Percentiles rank a stretch among this genome's conserved stretches.
Evolutionary conservation across 129 eudicot species (phyloP).

Genomic region (Arctium lappa): DNA sequence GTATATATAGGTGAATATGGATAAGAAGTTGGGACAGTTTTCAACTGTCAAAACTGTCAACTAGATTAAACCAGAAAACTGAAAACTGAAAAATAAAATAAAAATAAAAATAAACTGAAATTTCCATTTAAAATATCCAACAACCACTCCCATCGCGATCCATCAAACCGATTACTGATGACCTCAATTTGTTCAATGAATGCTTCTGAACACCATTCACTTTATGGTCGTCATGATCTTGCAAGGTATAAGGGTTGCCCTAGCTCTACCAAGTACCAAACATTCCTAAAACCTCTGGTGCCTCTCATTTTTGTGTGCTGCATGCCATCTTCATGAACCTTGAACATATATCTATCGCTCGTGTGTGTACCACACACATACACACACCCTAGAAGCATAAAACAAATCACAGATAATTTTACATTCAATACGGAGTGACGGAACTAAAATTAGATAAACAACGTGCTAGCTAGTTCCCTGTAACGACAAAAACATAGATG

Average conservation of each 20-base stretch:
- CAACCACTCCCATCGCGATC: neutral
- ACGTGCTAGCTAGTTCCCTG: neutral
- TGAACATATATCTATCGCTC: too few relatives aligned
- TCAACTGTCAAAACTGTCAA: too few relatives aligned
- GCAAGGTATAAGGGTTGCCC: neutral
- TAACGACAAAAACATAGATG: neutral
- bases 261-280: neutral
- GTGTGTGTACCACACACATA: neutral
- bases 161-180: neutral
- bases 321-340: neutral
- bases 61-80: too few relatives aligned
- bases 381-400: neutral
- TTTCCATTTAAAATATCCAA: too few relatives aligned
- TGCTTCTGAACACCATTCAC: neutral
- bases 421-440: neutral
- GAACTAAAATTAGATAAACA: neutral
- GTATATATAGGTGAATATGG: too few relatives aligned
- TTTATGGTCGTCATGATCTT: neutral
- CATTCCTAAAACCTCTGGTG: conserved; percentile 8
- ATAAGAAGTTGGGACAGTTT: too few relatives aligned
- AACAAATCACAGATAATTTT: neutral
- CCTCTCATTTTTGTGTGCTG: neutral
- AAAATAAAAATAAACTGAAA: too few relatives aligned
- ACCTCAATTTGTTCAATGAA: neutral
- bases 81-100: too few relatives aligned